Evolutionary conservation across 768 basidiomycete genomes (phyloP).

Genomic region (Lactarius deliciosus): DNA sequence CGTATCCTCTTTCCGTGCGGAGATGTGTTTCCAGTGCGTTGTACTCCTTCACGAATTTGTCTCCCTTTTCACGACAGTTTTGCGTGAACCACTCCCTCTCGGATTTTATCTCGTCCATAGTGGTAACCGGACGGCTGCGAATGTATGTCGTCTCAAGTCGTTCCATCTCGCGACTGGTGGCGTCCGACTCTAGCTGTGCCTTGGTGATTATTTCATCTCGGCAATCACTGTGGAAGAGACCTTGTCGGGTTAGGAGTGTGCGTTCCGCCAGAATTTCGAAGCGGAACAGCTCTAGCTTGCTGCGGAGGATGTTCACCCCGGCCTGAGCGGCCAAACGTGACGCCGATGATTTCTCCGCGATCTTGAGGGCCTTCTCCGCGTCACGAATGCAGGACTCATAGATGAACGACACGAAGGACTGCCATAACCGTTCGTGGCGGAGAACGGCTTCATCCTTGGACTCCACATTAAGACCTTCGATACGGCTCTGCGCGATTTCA

Average conservation of each 20-base stretch:
- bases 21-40: constrained; percentile 28
- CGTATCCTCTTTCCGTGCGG: constrained; percentile 28
- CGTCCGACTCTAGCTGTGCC: neutral
- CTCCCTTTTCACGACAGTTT: constrained; percentile 31
- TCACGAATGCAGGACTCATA: constrained; percentile 34
- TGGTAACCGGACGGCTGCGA: constrained; percentile 30
- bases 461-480: constrained; percentile 23
- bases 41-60: constrained; percentile 32
- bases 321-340: constrained; percentile 35
- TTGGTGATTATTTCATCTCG: neutral
- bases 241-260: constrained; percentile 9
- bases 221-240: neutral
- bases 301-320: constrained; percentile 30
- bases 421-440: constrained; percentile 30
- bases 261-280: constrained; percentile 29
- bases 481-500: constrained; percentile 34
- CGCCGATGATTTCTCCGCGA: constrained; percentile 34
- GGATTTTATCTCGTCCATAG: constrained; percentile 20
- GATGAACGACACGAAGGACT: constrained; percentile 31
- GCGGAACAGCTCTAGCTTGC: constrained; percentile 35
- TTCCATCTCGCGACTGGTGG: neutral
- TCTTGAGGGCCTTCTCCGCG: constrained; percentile 30
- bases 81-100: constrained; percentile 35
- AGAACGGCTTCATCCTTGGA: constrained; percentile 11
- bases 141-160: constrained; percentile 26